Evolutionary conservation across 108 stramenopile species (phyloP).

Genomic region (Cyclotella sp.): DNA sequence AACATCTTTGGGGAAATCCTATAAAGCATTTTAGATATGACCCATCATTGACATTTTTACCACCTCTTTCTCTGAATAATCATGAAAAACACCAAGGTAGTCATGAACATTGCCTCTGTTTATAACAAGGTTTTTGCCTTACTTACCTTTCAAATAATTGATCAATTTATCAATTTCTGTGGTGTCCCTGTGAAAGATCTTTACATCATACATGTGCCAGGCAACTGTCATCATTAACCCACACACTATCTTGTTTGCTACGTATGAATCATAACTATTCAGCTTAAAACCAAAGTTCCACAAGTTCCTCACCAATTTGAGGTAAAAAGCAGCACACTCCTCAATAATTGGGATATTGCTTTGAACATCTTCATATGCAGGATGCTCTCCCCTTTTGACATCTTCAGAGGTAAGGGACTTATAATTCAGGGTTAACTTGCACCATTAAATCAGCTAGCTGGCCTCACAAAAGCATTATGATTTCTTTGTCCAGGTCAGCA

Average conservation of each 20-base stretch:
- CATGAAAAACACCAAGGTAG: conserved; percentile 6
- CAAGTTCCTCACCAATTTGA: no score
- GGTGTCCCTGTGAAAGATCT: background rate
- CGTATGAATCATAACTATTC: conserved; percentile 16
- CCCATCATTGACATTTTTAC: conserved; percentile 5
- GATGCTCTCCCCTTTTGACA: no score
- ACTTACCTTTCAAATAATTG: background rate
- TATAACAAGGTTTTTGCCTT: background rate
- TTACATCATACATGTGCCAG: conserved; percentile 16
- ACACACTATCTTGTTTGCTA: conserved; percentile 3
- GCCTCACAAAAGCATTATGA: no score
- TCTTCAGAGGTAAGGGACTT: no score
- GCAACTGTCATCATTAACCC: conserved; percentile 5
- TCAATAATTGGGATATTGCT: no score
- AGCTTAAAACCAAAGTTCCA: no score
- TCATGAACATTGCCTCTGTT: background rate
- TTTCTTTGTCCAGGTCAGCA: conserved; percentile 1
- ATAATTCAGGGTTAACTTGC: no score
- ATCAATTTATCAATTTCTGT: background rate
- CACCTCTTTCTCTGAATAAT: background rate
- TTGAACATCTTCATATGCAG: no score
- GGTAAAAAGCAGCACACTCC: no score
- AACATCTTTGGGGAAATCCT: conserved; percentile 1
- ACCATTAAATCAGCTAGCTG: no score
- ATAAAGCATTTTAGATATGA: background rate